Percentiles rank a stretch among this genome's conserved stretches.
These are phyloP conservation scores for Backusella australiensis DNA, from an alignment of 192 early-diverging fungal genomes.

Conservation along the genomic window DNA sequence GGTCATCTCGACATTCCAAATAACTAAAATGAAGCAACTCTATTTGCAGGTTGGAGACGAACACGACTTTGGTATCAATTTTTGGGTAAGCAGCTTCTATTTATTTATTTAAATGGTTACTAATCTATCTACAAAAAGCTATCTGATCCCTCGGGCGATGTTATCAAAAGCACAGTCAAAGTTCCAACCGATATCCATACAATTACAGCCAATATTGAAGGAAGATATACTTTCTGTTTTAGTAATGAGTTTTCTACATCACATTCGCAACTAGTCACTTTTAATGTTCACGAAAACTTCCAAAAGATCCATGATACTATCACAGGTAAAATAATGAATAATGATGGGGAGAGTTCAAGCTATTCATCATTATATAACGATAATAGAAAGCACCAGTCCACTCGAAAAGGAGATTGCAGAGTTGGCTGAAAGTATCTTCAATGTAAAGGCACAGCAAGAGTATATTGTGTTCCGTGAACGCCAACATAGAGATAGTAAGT, in stretches of 20 bases:
- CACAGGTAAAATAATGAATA: conserved; percentile 15
- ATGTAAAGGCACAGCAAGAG: conserved; percentile 69
- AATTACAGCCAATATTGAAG: conserved; percentile 45
- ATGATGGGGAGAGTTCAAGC: background rate
- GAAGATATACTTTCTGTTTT: conserved; percentile 75
- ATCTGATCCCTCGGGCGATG: conserved; percentile 38
- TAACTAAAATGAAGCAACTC: background rate
- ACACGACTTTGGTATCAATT: conserved; percentile 66
- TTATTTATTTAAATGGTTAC: background rate
- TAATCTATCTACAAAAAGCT: conserved; percentile 24
- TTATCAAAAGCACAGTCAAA: conserved; percentile 34
- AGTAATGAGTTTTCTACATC: conserved; percentile 66
- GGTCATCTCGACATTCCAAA: background rate
- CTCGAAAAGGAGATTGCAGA: conserved; percentile 63
- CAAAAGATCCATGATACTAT: conserved; percentile 37
- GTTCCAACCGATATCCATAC: conserved; percentile 41
- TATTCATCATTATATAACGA: background rate
- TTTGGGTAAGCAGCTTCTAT: conserved; percentile 45
- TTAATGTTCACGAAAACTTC: conserved; percentile 50
- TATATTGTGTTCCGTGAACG: conserved; percentile 63
- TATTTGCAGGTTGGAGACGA: conserved; percentile 54
- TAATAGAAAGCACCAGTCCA: conserved; percentile 51
- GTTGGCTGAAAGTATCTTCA: conserved; percentile 57
- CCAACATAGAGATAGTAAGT: conserved; percentile 69
- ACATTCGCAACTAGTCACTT: conserved; percentile 58